These are phyloP conservation scores for Mycena pura DNA, from an alignment of 768 basidiomycete genomes.

Conservation along the genomic window DNA sequence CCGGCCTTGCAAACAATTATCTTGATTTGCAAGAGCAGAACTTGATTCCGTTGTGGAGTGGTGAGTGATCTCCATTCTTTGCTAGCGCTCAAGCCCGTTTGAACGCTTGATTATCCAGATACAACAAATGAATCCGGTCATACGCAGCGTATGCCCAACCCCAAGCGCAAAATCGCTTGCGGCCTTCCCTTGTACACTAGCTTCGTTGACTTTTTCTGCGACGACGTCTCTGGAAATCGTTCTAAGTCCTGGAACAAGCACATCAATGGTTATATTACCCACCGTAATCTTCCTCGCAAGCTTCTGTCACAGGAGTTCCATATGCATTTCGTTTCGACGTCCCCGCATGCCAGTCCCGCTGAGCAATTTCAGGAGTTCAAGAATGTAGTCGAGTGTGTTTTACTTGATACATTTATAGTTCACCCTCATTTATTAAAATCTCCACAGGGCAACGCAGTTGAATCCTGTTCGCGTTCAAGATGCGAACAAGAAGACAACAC, in stretches of 20 bases:
- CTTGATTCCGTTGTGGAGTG: neutral
- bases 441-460: too few relatives aligned
- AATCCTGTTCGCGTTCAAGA: too few relatives aligned
- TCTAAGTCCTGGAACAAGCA: constrained; percentile 43
- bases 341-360: constrained; percentile 33
- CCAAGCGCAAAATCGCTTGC: neutral
- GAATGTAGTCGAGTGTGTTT: neutral
- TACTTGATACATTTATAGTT: too few relatives aligned
- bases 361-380: constrained; percentile 36
- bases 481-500: too few relatives aligned
- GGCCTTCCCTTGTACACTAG: neutral
- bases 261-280: constrained; percentile 34
- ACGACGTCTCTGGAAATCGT: constrained; percentile 33
- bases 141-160: neutral
- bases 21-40: neutral
- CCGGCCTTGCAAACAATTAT: neutral
- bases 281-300: constrained; percentile 32
- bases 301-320: constrained; percentile 39
- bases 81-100: neutral
- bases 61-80: neutral
- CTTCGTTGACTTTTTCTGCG: neutral
- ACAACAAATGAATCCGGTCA: neutral
- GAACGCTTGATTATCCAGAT: neutral
- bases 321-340: constrained; percentile 5
- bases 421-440: too few relatives aligned